A percentile compares a stretch with the other conserved stretches of the same genome.
These are phyloP conservation scores for Plasmodium vinckei DNA, from an alignment of 169 alveolate species.

Conservation along the genomic window DNA sequence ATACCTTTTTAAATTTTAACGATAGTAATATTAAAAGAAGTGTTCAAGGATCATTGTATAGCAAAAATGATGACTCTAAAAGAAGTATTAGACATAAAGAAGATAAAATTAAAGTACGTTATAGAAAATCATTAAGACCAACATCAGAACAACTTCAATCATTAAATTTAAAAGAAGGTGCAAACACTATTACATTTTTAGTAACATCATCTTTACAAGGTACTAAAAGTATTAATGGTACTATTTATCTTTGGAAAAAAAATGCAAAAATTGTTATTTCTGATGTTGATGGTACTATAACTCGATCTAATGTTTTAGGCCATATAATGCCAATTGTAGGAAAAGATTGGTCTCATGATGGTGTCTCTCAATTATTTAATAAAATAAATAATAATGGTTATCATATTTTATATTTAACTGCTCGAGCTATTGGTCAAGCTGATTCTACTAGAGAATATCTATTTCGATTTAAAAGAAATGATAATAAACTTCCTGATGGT, in stretches of 20 bases:
- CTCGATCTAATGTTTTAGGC: conserved; percentile 96
- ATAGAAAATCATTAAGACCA: conserved; percentile 89
- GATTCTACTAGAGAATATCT: conserved; percentile 95
- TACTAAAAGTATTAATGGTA: conserved; percentile 91
- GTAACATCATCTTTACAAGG: conserved; percentile 93
- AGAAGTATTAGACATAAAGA: conserved; percentile 45
- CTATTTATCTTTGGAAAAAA: conserved; percentile 94
- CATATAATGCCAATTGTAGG: conserved; percentile 98
- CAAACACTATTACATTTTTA: conserved; percentile 90
- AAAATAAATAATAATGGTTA: conserved; percentile 94
- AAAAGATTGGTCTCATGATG: conserved; percentile 97
- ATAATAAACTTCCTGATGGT: conserved; percentile 92
- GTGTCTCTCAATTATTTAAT: conserved; percentile 94
- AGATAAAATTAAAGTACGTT: conserved; percentile 52
- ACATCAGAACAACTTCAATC: conserved; percentile 91
- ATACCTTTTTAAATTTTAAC: not conserved
- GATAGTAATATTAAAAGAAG: conserved; percentile 17
- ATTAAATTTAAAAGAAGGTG: conserved; percentile 91
- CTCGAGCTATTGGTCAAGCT: conserved; percentile 98
- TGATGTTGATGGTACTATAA: conserved; percentile 99
- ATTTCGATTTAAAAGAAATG: conserved; percentile 90
- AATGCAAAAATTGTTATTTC: conserved; percentile 94
- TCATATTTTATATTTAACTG: conserved; percentile 95
- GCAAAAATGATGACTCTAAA: conserved; percentile 28
- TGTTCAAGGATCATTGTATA: conserved; percentile 7